Evolutionary conservation across 2,329 filamentous ascomycete species (phyloP).

Genomic region (Trichoderma cornu-damae): DNA sequence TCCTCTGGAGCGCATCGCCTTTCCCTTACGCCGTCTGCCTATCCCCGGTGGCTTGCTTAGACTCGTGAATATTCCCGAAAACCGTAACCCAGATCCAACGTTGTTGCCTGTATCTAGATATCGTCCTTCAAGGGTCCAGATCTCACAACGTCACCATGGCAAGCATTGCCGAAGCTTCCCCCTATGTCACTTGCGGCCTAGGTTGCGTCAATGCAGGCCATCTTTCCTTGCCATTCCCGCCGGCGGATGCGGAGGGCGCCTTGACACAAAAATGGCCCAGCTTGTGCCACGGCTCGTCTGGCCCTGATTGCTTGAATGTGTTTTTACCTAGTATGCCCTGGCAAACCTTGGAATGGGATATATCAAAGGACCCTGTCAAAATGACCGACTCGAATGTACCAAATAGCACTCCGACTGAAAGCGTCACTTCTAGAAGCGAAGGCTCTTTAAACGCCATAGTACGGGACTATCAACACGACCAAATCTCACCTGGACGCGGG

Average conservation of each 20-base stretch:
- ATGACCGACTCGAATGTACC: background rate
- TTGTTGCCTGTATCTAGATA: background rate
- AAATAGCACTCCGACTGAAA: background rate
- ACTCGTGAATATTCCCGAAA: background rate
- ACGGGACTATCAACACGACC: slow-evolving; percentile 4
- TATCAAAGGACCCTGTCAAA: slow-evolving; percentile 3
- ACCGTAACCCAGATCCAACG: background rate
- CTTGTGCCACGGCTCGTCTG: background rate
- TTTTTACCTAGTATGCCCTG: background rate
- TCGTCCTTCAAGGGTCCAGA: background rate
- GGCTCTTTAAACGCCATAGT: background rate
- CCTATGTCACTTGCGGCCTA: slow-evolving; percentile 1
- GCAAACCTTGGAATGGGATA: slow-evolving; percentile 1
- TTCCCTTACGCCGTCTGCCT: background rate
- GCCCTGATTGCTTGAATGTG: background rate
- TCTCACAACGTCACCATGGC: slow-evolving; percentile 5
- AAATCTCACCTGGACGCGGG: background rate
- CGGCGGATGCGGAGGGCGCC: slow-evolving; percentile 11
- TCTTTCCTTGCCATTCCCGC: background rate
- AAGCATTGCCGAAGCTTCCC: slow-evolving; percentile 2
- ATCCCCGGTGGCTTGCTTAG: background rate
- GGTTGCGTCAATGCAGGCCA: slow-evolving; percentile 9
- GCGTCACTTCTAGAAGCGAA: background rate
- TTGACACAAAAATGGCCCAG: slow-evolving; percentile 5
- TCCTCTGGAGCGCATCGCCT: background rate